phyloP scores from a whole-genome alignment of 306 rosid genomes.

The Vicia faba region DNA sequence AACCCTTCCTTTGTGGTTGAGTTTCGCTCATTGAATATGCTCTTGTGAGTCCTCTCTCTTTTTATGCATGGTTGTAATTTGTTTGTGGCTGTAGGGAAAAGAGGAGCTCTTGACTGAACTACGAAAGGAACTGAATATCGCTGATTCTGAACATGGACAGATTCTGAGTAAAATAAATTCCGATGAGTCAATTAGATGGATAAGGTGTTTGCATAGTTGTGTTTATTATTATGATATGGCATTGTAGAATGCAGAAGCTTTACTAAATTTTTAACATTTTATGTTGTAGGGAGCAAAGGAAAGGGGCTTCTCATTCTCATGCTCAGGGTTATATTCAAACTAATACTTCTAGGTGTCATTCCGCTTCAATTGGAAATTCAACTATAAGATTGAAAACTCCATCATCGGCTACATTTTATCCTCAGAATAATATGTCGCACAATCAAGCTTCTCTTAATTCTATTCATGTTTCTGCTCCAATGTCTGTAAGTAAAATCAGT shows the following conservation, averaged over 20 bases:
- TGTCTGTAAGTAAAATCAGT: constrained; percentile 38
- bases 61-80: constrained; percentile 1
- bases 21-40: constrained; percentile 17
- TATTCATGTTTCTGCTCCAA: constrained; percentile 36
- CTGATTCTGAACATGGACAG: constrained; percentile 50
- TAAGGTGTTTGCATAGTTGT: constrained; percentile 41
- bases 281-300: constrained; percentile 47
- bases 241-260: constrained; percentile 2
- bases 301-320: constrained; percentile 30
- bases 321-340: constrained; percentile 28
- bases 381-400: constrained; percentile 31
- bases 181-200: constrained; percentile 39
- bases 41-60: too few relatives aligned
- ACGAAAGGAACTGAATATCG: constrained; percentile 49
- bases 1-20: constrained; percentile 1
- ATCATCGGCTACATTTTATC: constrained; percentile 33
- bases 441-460: constrained; percentile 34
- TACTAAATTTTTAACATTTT: constrained; percentile 17
- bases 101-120: constrained; percentile 52
- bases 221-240: constrained; percentile 16
- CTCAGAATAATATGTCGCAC: constrained; percentile 33
- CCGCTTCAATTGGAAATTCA: constrained; percentile 35
- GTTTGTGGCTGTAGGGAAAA: constrained; percentile 42
- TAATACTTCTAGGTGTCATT: constrained; percentile 28
- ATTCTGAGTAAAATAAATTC: constrained; percentile 38